Evolutionary conservation across 352 stramenopile species (phyloP).

Genomic region (Globisporangium spiculum): DNA sequence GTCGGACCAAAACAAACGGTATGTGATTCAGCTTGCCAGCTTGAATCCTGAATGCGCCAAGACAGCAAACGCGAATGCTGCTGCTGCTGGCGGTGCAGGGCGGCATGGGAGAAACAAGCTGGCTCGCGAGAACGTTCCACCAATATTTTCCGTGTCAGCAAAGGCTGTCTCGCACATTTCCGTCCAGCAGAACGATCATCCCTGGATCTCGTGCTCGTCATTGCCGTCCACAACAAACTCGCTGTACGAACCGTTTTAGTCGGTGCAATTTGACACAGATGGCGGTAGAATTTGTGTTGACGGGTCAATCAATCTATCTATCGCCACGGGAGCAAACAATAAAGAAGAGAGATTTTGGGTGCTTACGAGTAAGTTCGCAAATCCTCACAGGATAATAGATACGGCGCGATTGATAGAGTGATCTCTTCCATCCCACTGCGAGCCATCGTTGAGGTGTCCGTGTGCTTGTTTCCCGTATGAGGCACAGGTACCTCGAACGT

Average conservation of each 20-base stretch:
- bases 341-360: not conserved
- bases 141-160: constrained; percentile 6
- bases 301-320: not conserved
- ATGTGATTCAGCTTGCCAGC: not conserved
- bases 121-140: not conserved
- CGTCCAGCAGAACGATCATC: not conserved
- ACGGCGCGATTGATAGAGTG: not conserved
- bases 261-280: not conserved
- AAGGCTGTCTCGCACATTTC: not conserved
- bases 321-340: not conserved
- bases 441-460: not conserved
- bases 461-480: not conserved
- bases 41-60: not conserved
- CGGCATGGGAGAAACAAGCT: not conserved
- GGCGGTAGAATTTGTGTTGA: too few relatives aligned
- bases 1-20: constrained; percentile 5
- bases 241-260: not conserved
- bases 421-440: not conserved
- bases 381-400: not conserved
- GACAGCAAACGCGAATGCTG: not conserved
- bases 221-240: not conserved
- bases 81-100: not conserved
- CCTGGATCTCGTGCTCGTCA: not conserved
- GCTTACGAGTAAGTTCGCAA: not conserved
- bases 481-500: not conserved